Conservation (phyloP, 1,139 yeast genomes). For the Pichia sp. region DNA sequence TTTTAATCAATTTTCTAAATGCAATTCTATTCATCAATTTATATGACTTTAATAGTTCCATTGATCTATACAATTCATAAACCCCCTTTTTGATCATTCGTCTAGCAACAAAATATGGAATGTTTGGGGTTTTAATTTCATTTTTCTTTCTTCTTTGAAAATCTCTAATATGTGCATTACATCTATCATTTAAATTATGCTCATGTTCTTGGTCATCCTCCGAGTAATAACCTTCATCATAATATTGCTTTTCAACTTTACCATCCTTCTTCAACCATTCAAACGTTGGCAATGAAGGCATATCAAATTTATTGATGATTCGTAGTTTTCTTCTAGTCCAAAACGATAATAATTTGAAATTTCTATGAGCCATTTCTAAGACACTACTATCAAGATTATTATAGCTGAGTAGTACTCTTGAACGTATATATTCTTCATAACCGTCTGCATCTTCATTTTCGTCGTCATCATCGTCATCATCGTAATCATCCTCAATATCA, state of each 20-base stretch:
- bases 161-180: conserved; percentile 11
- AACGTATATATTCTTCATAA: conserved; percentile 7
- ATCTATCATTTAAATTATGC: conserved; percentile 2
- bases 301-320: conserved; percentile 40
- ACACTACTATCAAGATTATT: conserved; percentile 4
- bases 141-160: conserved; percentile 22
- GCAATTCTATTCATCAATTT: conserved; percentile 79
- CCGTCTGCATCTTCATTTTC: conserved; percentile 12
- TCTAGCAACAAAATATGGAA: conserved; percentile 67
- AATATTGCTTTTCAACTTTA: conserved; percentile 29
- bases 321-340: conserved; percentile 30
- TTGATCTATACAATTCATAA: conserved; percentile 70
- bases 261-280: conserved; percentile 34
- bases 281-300: conserved; percentile 53
- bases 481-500: conserved; percentile 8
- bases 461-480: conserved; percentile 10
- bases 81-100: conserved; percentile 71
- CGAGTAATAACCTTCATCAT: conserved; percentile 28
- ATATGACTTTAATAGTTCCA: conserved; percentile 73
- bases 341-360: conserved; percentile 18
- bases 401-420: neutral
- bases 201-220: conserved; percentile 12
- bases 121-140: conserved; percentile 19
- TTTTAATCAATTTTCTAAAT: conserved; percentile 79
- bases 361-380: conserved; percentile 15